Evolutionary conservation across 768 basidiomycete genomes (phyloP).

Genomic region (Cubamyces lactineus): DNA sequence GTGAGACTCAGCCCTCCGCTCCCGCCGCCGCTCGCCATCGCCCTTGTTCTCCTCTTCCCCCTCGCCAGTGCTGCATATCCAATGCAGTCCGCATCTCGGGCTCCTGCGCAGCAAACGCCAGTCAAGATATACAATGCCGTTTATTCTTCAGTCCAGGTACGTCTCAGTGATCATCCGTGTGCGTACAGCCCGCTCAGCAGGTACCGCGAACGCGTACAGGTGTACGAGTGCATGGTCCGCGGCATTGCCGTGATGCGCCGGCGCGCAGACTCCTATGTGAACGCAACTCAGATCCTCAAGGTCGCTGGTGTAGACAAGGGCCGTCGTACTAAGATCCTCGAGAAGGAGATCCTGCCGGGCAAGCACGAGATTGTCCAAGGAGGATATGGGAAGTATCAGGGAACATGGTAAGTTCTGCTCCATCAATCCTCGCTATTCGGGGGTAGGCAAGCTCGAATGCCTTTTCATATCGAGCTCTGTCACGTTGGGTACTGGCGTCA

Average conservation of each 20-base stretch:
- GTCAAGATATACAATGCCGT: constrained; percentile 94
- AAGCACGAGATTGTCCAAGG: constrained; percentile 99
- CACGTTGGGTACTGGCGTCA: no score
- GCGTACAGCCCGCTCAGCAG: constrained; percentile 22
- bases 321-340: constrained; percentile 91
- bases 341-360: constrained; percentile 95
- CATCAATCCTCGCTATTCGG: neutral
- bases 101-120: constrained; percentile 38
- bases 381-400: constrained; percentile 99
- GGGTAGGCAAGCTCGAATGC: no score
- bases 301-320: constrained; percentile 99
- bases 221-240: constrained; percentile 97
- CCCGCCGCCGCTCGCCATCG: constrained; percentile 5
- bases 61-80: constrained; percentile 26
- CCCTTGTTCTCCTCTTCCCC: constrained; percentile 9
- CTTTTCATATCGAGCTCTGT: no score
- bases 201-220: constrained; percentile 48
- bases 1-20: constrained; percentile 25
- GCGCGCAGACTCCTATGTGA: constrained; percentile 92
- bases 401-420: constrained; percentile 78
- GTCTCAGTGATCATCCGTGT: constrained; percentile 11
- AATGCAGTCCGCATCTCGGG: constrained; percentile 36
- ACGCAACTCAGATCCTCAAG: constrained; percentile 99
- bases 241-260: constrained; percentile 99
- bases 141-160: constrained; percentile 86